Percentiles rank a stretch among this genome's conserved stretches.
These are phyloP conservation scores for Drechslerella coelobrocha DNA, from an alignment of 2,329 filamentous ascomycete genomes.

Conservation along the genomic window DNA sequence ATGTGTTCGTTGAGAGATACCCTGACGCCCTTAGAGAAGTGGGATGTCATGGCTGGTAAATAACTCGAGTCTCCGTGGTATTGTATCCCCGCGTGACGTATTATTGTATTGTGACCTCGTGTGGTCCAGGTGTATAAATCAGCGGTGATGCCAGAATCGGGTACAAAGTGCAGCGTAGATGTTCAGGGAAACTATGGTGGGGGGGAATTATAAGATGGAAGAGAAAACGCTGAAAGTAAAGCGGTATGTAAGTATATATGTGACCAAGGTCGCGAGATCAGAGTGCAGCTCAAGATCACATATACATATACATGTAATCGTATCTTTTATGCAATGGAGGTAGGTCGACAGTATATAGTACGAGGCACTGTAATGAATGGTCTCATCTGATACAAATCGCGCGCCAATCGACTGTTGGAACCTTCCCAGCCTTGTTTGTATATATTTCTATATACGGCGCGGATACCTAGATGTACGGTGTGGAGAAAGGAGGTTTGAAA, in stretches of 20 bases:
- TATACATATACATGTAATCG: not conserved
- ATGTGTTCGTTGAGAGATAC: slow-evolving; percentile 46
- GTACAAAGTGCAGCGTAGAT: not conserved
- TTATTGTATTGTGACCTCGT: not conserved
- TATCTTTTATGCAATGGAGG: not conserved
- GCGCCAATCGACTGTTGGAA: too few species aligned
- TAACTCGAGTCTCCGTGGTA: not conserved
- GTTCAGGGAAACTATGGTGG: too few species aligned
- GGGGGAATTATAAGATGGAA: too few species aligned
- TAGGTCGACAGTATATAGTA: too few species aligned
- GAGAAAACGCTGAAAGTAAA: too few species aligned
- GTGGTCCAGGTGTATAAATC: not conserved
- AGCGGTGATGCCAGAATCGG: not conserved
- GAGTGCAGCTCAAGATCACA: not conserved
- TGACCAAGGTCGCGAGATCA: not conserved
- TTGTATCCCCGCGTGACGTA: not conserved
- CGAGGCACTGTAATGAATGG: too few species aligned
- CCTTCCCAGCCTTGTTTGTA: too few species aligned
- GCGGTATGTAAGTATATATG: too few species aligned
- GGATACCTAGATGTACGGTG: too few species aligned
- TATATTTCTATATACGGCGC: not conserved
- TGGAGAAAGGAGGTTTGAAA: not conserved
- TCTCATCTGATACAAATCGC: too few species aligned
- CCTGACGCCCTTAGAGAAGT: slow-evolving; percentile 45
- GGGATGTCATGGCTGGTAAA: slow-evolving; percentile 29